Evolutionary conservation across 192 early-diverging fungal species (phyloP), one percentile per base, ranked within the genome.

Genomic region (Podila epicladia): DNA sequence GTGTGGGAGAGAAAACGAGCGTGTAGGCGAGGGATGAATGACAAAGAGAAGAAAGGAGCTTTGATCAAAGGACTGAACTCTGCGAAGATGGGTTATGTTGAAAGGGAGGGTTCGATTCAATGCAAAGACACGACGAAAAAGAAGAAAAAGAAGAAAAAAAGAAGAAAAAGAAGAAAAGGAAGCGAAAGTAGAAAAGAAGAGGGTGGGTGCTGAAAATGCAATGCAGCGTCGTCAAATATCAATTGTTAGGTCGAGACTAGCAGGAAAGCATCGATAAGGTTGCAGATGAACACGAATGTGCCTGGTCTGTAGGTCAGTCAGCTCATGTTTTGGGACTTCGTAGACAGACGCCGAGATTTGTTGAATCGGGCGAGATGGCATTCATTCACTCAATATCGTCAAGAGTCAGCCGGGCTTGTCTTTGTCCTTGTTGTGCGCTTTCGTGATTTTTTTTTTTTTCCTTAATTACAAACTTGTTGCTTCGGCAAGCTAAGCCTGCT

Each of bases 71-170:
- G 60, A 26, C 31, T 13, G 32, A 32, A 31, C 19, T 20, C 28
- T 29, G 65, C 33, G 51, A 49, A 29, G 15, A 50, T 24, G 64
- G 22, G 48, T 28, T 37, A n/a, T 33, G 19, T 49, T 45, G 64
- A 17, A 6, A 28, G 50, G 22, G 19, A 68, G n/a, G 22, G 57
- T 58, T 68, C 58, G 57, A 59, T 29, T 37, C 58, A 37, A 57
- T 68, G 57, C 58, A 57, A 48, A 57, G 35, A 68, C 15, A 58
- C n/a, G 38, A 41, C 11, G 67, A 69, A 38, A 61, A 17, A 12
- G 48, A 41, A 4, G 41, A 5, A 32, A 5, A 31, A 69, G 29
- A 50, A 19, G 22, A 24, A 55, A 35, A 31, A 41, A 12, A 5
- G 17, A 55, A 55, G 11, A 28, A 19, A 59, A 31, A 15, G 41